These are phyloP conservation scores for Hyphodiscus sp. DNA, from an alignment of 2,329 filamentous ascomycete species.

Conservation along the genomic window DNA sequence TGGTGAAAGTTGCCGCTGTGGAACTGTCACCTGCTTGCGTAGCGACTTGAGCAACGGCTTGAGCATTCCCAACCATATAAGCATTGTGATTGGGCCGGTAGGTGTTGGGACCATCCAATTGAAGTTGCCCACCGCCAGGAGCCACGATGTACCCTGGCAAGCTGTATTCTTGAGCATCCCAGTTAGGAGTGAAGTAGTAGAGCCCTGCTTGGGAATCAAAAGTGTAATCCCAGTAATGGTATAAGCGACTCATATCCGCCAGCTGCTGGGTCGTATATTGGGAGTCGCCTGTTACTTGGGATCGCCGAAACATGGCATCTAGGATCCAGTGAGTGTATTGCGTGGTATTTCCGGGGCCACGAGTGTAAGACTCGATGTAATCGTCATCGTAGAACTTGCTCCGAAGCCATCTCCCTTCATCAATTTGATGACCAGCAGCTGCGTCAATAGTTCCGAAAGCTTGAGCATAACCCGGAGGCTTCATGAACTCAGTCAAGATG, in stretches of 20 bases:
- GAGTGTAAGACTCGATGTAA: slow-evolving; percentile 33
- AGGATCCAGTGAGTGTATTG: slow-evolving; percentile 35
- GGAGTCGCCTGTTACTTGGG: slow-evolving; percentile 34
- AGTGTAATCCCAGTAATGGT: slow-evolving; percentile 34
- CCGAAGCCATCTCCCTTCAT: slow-evolving; percentile 36
- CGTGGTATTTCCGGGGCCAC: slow-evolving; percentile 32
- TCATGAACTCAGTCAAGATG: slow-evolving; percentile 38
- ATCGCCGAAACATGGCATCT: slow-evolving; percentile 30
- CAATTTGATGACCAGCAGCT: slow-evolving; percentile 34
- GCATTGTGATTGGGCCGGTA: slow-evolving; percentile 39
- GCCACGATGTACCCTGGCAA: slow-evolving; percentile 34
- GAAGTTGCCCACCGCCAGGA: slow-evolving; percentile 24
- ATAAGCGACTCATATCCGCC: slow-evolving; percentile 35
- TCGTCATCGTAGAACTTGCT: slow-evolving; percentile 34
- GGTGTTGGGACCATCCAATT: slow-evolving; percentile 34
- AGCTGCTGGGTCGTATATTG: slow-evolving; percentile 34
- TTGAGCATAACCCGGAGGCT: slow-evolving; percentile 33
- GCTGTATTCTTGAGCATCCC: slow-evolving; percentile 38
- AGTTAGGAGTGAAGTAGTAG: slow-evolving; percentile 38
- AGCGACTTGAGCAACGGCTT: slow-evolving; percentile 35
- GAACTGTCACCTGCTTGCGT: slow-evolving; percentile 28
- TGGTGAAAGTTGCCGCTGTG: slow-evolving; percentile 29
- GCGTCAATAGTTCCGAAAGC: slow-evolving; percentile 30
- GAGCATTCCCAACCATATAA: slow-evolving; percentile 38
- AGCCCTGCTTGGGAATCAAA: slow-evolving; percentile 32